Percentiles rank a stretch among this genome's conserved stretches.
Evolutionary conservation across 129 eudicot genomes (phyloP).

Genomic region (Lactuca saligna): DNA sequence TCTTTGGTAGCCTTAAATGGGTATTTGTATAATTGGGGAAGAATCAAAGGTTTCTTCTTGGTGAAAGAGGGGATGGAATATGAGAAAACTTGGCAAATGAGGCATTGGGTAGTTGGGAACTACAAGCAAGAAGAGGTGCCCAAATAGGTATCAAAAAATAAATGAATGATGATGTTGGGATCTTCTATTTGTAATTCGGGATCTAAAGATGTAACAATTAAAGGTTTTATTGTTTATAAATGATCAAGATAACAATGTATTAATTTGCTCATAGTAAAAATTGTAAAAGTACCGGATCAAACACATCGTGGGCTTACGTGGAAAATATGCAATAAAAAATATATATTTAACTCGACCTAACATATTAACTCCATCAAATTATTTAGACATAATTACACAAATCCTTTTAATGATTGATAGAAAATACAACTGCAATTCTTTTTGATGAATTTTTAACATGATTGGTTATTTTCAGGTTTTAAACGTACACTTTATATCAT

Average conservation of each 20-base stretch:
- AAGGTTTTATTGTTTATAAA: no score
- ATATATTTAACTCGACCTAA: no score
- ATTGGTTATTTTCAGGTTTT: no score
- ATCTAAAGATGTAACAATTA: constrained; percentile 16
- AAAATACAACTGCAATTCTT: no score
- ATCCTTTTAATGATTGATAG: no score
- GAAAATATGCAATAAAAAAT: not conserved
- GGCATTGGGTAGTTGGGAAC: constrained; percentile 65
- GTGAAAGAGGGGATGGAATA: constrained; percentile 62
- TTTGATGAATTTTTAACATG: no score
- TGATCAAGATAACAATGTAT: not conserved
- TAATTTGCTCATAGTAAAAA: no score
- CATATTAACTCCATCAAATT: no score
- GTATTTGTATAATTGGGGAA: constrained; percentile 43
- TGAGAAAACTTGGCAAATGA: constrained; percentile 82
- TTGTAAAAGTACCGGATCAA: not conserved
- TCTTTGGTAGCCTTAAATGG: constrained; percentile 40
- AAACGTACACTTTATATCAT: no score
- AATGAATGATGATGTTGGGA: constrained; percentile 21
- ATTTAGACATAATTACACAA: no score
- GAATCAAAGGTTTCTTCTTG: constrained; percentile 87
- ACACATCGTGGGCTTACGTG: not conserved
- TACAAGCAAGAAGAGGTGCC: constrained; percentile 77
- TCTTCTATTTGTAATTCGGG: constrained; percentile 21
- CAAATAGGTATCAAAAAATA: constrained; percentile 35